phyloP scores from a whole-genome alignment of 179 eudicot species.

The Silene coronaria region DNA sequence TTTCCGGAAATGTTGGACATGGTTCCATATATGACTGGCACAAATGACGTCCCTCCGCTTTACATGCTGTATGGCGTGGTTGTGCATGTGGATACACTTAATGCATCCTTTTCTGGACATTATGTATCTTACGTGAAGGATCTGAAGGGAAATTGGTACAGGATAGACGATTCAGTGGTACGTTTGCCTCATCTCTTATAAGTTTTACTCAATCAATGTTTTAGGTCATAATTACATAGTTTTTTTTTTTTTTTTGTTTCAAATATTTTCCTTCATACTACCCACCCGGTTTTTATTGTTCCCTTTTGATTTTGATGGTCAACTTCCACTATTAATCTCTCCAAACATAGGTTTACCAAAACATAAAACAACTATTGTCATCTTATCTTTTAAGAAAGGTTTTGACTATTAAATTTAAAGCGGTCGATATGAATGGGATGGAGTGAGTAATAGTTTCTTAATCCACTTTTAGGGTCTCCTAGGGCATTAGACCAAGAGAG shows the following conservation, averaged over 20 bases:
- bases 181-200: background rate
- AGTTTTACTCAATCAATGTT: background rate
- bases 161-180: slow-evolving; percentile 90
- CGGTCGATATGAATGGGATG: too few relatives aligned
- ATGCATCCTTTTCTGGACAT: slow-evolving; percentile 95
- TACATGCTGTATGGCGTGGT: slow-evolving; percentile 88
- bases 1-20: slow-evolving; percentile 94
- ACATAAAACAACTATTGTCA: too few relatives aligned
- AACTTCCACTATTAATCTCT: too few relatives aligned
- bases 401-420: too few relatives aligned
- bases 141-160: slow-evolving; percentile 73
- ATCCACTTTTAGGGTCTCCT: background rate
- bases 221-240: background rate
- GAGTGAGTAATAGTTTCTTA: background rate
- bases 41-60: slow-evolving; percentile 76
- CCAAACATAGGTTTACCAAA: too few relatives aligned
- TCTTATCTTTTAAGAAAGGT: too few relatives aligned
- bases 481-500: background rate
- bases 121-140: slow-evolving; percentile 85
- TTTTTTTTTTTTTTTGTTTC: background rate
- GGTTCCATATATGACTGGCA: slow-evolving; percentile 89
- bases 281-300: too few relatives aligned
- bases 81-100: slow-evolving; percentile 80
- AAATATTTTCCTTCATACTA: too few relatives aligned
- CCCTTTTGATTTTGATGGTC: too few relatives aligned